phyloP scores from a whole-genome alignment of 2,329 filamentous ascomycete genomes.

The Stagonosporopsis cucurbitacearum region DNA sequence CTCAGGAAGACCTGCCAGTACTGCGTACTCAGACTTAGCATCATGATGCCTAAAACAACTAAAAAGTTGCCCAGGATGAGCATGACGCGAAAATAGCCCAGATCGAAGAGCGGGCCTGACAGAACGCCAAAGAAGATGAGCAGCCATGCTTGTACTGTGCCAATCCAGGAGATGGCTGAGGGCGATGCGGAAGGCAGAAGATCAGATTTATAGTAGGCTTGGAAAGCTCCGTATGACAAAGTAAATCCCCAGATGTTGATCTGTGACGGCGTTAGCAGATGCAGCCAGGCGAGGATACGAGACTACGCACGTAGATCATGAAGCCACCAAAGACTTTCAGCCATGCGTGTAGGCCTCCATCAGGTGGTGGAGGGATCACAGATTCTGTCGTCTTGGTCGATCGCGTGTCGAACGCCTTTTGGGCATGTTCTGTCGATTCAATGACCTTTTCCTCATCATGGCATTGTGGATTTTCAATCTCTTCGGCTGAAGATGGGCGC shows the following conservation, averaged over 20 bases:
- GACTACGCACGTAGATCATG: slow-evolving; percentile 36
- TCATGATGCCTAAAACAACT: slow-evolving; percentile 68
- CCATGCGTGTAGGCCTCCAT: slow-evolving; percentile 49
- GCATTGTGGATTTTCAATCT: neutral
- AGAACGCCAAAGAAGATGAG: slow-evolving; percentile 61
- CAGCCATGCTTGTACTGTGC: slow-evolving; percentile 53
- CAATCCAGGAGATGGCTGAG: slow-evolving; percentile 55
- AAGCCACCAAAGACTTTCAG: slow-evolving; percentile 49
- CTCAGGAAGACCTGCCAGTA: slow-evolving; percentile 63
- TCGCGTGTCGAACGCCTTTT: slow-evolving; percentile 27
- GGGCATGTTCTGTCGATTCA: slow-evolving; percentile 14
- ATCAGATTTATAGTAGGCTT: slow-evolving; percentile 54
- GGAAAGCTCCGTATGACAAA: slow-evolving; percentile 52
- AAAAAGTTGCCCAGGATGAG: slow-evolving; percentile 55
- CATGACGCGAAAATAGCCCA: slow-evolving; percentile 56
- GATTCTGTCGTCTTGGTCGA: slow-evolving; percentile 33
- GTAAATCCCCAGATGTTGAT: slow-evolving; percentile 49
- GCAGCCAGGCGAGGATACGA: neutral
- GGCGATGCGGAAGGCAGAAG: slow-evolving; percentile 47
- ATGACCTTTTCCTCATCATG: slow-evolving; percentile 9
- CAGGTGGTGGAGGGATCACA: slow-evolving; percentile 42
- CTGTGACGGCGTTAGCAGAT: slow-evolving; percentile 2
- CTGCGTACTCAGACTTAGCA: slow-evolving; percentile 62
- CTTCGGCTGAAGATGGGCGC: slow-evolving; percentile 20
- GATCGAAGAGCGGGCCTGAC: slow-evolving; percentile 56